Percentiles rank a stretch among this genome's conserved stretches.
These are phyloP conservation scores for Yarrowia galli DNA, from an alignment of 1,139 yeast genomes.

Conservation along the genomic window DNA sequence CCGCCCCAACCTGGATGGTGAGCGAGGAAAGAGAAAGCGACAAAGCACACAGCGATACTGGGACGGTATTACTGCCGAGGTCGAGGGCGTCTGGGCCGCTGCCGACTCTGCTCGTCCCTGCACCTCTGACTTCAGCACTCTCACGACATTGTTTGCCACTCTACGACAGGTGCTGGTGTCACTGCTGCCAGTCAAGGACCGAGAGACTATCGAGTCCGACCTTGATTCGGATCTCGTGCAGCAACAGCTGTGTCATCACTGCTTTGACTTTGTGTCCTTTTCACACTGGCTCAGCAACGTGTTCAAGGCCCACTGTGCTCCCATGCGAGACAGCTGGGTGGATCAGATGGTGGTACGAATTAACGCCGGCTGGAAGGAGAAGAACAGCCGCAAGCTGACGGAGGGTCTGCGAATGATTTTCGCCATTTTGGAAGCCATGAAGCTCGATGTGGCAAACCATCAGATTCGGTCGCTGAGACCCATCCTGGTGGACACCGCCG, in stretches of 20 bases:
- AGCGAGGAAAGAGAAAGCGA: slow-evolving; percentile 82
- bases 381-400: slow-evolving; percentile 64
- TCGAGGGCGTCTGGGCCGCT: slow-evolving; percentile 46
- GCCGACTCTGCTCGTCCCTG: slow-evolving; percentile 39
- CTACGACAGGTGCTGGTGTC: slow-evolving; percentile 77
- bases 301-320: slow-evolving; percentile 88
- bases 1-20: slow-evolving; percentile 91
- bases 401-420: slow-evolving; percentile 82
- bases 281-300: slow-evolving; percentile 75
- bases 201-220: slow-evolving; percentile 70
- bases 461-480: slow-evolving; percentile 88
- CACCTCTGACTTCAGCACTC: slow-evolving; percentile 52
- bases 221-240: slow-evolving; percentile 78
- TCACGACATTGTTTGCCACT: slow-evolving; percentile 74
- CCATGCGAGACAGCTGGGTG: slow-evolving; percentile 93
- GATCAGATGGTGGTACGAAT: slow-evolving; percentile 80
- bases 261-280: slow-evolving; percentile 71
- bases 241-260: slow-evolving; percentile 75
- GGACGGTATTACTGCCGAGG: slow-evolving; percentile 75
- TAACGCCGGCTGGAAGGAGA: slow-evolving; percentile 63
- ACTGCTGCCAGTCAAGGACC: slow-evolving; percentile 80
- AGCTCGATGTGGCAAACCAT: slow-evolving; percentile 92
- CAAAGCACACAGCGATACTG: slow-evolving; percentile 81
- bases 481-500: slow-evolving; percentile 83
- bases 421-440: slow-evolving; percentile 93